Evolutionary conservation across 306 rosid genomes (phyloP).

Genomic region (Lathyrus sativus): DNA sequence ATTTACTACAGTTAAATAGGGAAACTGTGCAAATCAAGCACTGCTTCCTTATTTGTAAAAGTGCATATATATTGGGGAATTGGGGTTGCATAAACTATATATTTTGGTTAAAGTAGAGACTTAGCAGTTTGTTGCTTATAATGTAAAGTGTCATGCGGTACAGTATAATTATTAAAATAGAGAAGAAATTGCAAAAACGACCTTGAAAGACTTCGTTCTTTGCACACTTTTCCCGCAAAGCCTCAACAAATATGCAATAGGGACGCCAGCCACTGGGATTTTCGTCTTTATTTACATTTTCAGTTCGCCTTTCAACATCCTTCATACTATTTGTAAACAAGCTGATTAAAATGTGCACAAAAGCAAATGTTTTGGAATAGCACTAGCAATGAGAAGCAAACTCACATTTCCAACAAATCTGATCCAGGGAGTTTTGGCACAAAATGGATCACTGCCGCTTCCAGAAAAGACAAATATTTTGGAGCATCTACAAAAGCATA

Average conservation of each 20-base stretch:
- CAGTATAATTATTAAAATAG: conserved; percentile 21
- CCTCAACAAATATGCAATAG: conserved; percentile 64
- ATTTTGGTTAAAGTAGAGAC: conserved; percentile 5
- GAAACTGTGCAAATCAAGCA: conserved; percentile 1
- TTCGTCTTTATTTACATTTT: conserved; percentile 75
- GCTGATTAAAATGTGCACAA: conserved; percentile 34
- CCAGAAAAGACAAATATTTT: conserved; percentile 74
- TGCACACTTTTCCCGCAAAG: conserved; percentile 70
- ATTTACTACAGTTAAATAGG: not conserved
- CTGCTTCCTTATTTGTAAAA: not conserved
- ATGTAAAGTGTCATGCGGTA: conserved; percentile 1
- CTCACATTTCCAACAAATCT: conserved; percentile 74
- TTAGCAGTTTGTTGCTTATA: conserved; percentile 22
- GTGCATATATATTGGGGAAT: not conserved
- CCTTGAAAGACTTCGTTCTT: conserved; percentile 87
- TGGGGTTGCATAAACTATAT: conserved; percentile 3
- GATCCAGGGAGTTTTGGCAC: conserved; percentile 76
- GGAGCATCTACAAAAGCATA: conserved; percentile 88
- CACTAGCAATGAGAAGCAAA: conserved; percentile 36
- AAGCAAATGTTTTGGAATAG: conserved; percentile 30
- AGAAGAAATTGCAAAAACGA: conserved; percentile 30
- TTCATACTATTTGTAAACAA: conserved; percentile 55
- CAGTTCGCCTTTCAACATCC: conserved; percentile 74
- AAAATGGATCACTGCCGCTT: conserved; percentile 69
- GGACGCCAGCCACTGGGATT: conserved; percentile 99